phyloP scores from a whole-genome alignment of 805 yeast species.

The Spathaspora sp. region DNA sequence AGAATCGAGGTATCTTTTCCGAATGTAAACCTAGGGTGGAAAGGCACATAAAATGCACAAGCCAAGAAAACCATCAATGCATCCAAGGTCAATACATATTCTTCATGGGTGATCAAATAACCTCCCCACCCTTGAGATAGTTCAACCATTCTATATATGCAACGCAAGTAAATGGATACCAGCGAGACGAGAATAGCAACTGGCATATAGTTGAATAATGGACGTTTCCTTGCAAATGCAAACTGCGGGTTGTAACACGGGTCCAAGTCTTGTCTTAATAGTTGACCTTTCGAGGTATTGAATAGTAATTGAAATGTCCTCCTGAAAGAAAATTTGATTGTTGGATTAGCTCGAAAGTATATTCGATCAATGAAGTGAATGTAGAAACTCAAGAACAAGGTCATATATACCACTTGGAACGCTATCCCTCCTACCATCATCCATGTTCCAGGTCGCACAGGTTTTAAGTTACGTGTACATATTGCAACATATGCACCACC shows the following conservation, averaged over 20 bases:
- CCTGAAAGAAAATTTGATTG: conserved; percentile 20
- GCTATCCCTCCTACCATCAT: conserved; percentile 78
- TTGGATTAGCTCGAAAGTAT: conserved; percentile 23
- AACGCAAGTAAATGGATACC: conserved; percentile 57
- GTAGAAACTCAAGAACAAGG: conserved; percentile 52
- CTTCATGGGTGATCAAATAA: conserved; percentile 46
- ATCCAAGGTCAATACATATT: conserved; percentile 38
- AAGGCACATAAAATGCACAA: conserved; percentile 22
- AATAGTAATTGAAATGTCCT: conserved; percentile 17
- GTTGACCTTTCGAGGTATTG: conserved; percentile 16
- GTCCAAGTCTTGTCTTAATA: conserved; percentile 17
- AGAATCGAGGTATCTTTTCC: conserved; percentile 35
- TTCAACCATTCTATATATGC: conserved; percentile 72
- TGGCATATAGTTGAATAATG: conserved; percentile 41
- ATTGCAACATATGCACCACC: conserved; percentile 75
- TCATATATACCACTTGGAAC: conserved; percentile 71
- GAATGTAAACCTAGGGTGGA: conserved; percentile 64
- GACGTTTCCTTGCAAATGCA: conserved; percentile 28
- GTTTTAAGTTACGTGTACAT: conserved; percentile 27
- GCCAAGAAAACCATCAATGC: conserved; percentile 25
- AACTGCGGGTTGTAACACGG: conserved; percentile 31
- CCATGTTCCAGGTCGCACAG: conserved; percentile 49
- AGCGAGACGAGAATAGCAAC: conserved; percentile 45
- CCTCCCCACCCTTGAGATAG: conserved; percentile 73
- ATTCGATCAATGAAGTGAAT: conserved; percentile 42